Base-by-base conservation (phyloP, 2,329 filamentous ascomycete species). In the Fusarium neocosmosporiellum region DNA sequence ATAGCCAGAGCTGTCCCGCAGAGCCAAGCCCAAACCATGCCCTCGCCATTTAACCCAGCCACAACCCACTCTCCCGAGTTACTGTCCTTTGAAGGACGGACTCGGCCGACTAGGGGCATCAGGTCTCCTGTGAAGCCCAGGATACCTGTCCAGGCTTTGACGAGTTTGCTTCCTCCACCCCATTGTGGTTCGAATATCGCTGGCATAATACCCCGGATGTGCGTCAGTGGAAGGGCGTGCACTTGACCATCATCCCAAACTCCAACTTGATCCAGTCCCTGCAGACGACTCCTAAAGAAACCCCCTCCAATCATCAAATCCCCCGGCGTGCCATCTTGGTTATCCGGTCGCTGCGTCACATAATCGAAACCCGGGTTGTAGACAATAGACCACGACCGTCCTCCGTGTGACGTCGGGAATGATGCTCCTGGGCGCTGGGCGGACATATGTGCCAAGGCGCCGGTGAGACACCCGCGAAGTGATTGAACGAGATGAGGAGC, bases 291-390 rank as follows among this genome's bases (percentile, higher is more conserved):
- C 24, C 84, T 82, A 7, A 82, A 80, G 63, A 88, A 85, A 0
- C 86, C 89, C 0, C 89, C 88, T 2, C 88, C 88, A 3, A 88
- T 76, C 85, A 90, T 87, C 66, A 90, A 78, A 64, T 88, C 85
- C 2, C 85, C 82, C 0, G 79, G 74, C 3, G 70, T 46, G 3
- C 79, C 78, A n/a, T 80, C 74, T 2, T 67, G 39, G 7, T 66
- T 31, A 31, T 76, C 77, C 1, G 86, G 80, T 59, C 83, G 79
- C 71, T 89, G 86, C 1, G 86, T 88, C 11, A 87, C 79, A 70
- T 89, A 88, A 72, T 90, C 88, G 54, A 86, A 88, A 0, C 85
- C 84, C 0, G 79, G 72, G 5, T 77, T 79, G 65, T 87, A 87
- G 1, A 86, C 79, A 10, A 89, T 79, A 1, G 85, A 83, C 88